Base-by-base conservation (phyloP, 495 filamentous ascomycete genomes). In the Cenococcum geophilum region DNA sequence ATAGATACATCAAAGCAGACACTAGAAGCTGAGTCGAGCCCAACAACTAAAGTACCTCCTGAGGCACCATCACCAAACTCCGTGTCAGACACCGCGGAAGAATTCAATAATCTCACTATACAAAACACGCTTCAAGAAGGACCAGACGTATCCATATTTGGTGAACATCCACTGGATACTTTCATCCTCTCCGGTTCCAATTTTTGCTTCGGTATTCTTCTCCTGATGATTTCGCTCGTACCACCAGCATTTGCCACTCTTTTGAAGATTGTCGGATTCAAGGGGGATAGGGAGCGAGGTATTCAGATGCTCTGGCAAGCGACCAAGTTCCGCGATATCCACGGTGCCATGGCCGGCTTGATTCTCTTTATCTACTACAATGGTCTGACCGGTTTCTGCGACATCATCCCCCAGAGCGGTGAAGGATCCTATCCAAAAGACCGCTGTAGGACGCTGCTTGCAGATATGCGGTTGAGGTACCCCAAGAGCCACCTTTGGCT, bases 271-370 rank as follows among this genome's bases (percentile, higher is more conserved):
- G 89, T 97, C 47, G 95, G 95, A 12, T 97, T 97, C 72, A 85
- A 82, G 64, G 93, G 93, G 14, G 92, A 98, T 72, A 86, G 91
- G 51, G 87, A 92, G 57, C 79, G 86, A 22, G 95, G 91, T 2
- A 72, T 96, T 12, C 74, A 79, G 20, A 87, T 96, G 83, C 84
- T 98, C 9, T 98, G 95, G 93, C 89, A 92, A 72, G 87, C 90
- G 14, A 88, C 88, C 63, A 91, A 87, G 66, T 91, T 89, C 69
- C 78, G 84, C 63, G 96, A 95, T 68, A 81, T 97, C 71, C 91
- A 96, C 68, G 93, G 93, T 27, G 92, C 89, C 27, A 86, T 97
- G 71, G 88, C 92, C 4, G 90, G 86, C 0, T 76, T 97, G 32
- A 81, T 87, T 37, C 76, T 96, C 6, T 78, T 97, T 2, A 85